A percentile compares a stretch with the other conserved stretches of the same genome.
These are phyloP conservation scores for Solanum ossicruentum DNA, from an alignment of 257 asterid species.

Conservation along the genomic window DNA sequence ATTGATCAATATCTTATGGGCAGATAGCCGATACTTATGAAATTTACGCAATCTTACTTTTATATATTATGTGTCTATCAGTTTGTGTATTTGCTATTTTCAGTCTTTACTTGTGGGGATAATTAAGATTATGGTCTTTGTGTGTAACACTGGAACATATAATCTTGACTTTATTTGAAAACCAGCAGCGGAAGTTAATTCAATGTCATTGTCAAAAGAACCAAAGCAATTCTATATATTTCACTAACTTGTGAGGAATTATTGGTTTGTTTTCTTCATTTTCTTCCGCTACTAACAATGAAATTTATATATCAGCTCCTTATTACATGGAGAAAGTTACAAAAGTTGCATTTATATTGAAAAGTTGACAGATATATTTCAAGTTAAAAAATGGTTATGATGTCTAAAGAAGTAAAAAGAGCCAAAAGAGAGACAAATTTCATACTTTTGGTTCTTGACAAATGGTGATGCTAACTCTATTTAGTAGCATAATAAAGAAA, in stretches of 20 bases:
- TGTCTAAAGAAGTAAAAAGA: not conserved
- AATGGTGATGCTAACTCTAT: not conserved
- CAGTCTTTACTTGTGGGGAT: too few relatives aligned
- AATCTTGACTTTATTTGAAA: not conserved
- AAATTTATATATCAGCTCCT: not conserved
- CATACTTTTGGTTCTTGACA: not conserved
- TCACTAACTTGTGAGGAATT: not conserved
- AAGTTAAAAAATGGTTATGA: not conserved
- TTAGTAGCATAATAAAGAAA: not conserved
- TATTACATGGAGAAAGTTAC: not conserved
- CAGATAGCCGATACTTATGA: too few relatives aligned
- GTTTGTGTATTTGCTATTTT: too few relatives aligned
- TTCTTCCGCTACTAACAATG: not conserved
- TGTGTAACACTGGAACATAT: not conserved
- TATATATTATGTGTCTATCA: too few relatives aligned
- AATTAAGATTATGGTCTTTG: not conserved
- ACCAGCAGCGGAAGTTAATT: not conserved
- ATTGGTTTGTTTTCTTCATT: not conserved
- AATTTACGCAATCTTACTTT: too few relatives aligned
- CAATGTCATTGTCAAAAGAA: not conserved
- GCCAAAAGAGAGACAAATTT: not conserved
- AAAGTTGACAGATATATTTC: not conserved
- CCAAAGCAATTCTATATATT: not conserved
- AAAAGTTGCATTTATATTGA: not conserved
- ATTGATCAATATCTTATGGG: too few relatives aligned